Conservation (phyloP, 2,329 filamentous ascomycete species). For the Venturia nashicola region DNA sequence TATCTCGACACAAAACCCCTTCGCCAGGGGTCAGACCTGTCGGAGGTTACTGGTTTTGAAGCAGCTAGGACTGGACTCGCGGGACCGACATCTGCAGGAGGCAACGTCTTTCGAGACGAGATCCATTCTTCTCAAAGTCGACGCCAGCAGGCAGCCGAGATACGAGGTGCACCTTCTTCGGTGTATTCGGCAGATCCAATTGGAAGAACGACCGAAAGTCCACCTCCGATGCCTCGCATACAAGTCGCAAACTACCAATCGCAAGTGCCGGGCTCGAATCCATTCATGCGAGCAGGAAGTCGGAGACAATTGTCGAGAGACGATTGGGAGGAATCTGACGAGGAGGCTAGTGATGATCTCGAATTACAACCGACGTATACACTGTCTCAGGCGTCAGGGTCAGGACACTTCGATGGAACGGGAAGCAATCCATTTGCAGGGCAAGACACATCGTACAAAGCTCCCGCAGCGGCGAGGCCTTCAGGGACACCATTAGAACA, state of each 20-base stretch:
- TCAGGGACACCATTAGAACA: background rate
- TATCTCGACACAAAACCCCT: conserved; percentile 1
- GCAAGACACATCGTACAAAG: background rate
- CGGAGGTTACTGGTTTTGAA: background rate
- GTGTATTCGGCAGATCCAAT: background rate
- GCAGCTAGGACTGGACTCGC: background rate
- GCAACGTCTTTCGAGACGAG: conserved; percentile 6
- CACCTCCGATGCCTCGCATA: background rate
- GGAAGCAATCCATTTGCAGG: background rate
- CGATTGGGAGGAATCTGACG: conserved; percentile 9
- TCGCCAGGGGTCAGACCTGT: background rate
- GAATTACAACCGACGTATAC: conserved; percentile 7
- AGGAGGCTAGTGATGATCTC: conserved; percentile 6
- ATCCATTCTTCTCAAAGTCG: conserved; percentile 1
- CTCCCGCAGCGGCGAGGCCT: background rate
- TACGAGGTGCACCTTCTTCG: background rate
- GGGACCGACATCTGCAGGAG: background rate
- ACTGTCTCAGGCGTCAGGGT: background rate
- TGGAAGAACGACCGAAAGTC: background rate
- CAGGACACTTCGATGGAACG: background rate
- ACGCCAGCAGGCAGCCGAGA: background rate
- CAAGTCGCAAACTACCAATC: background rate
- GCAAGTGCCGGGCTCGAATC: background rate
- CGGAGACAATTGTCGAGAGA: conserved; percentile 1
- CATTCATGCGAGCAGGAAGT: background rate